Conservation (phyloP, 2,329 filamentous ascomycete species). For the Penicillium sp. region DNA sequence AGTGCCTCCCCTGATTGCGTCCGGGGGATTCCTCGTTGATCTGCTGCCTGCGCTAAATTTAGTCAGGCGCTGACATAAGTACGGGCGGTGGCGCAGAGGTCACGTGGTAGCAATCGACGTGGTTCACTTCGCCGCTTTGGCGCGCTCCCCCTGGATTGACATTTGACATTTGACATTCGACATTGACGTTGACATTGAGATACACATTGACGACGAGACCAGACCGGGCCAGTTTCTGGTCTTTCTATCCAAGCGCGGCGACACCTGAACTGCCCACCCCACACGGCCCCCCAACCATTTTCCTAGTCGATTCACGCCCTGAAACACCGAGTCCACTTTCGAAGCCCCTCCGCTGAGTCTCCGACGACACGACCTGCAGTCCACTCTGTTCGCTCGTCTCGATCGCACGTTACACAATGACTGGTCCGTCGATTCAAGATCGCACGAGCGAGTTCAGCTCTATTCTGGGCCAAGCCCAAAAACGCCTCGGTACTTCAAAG, state of each 20-base stretch:
- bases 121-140: slow-evolving; percentile 17
- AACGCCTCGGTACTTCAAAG: slow-evolving; percentile 75
- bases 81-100: slow-evolving; percentile 15
- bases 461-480: slow-evolving; percentile 84
- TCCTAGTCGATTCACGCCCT: slow-evolving; percentile 18
- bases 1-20: slow-evolving; percentile 11
- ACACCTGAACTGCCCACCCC: no score
- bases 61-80: slow-evolving; percentile 20
- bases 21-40: background rate
- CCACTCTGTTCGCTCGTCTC: background rate
- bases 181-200: no score
- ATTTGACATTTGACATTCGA: background rate
- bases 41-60: slow-evolving; percentile 14
- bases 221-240: no score
- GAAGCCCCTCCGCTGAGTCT: background rate
- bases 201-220: no score
- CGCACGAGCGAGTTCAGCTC: slow-evolving; percentile 94
- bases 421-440: slow-evolving; percentile 82
- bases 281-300: background rate
- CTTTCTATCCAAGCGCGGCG: no score
- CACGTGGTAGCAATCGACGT: slow-evolving; percentile 26
- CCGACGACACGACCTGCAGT: background rate
- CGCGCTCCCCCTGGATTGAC: background rate
- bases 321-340: slow-evolving; percentile 17
- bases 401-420: slow-evolving; percentile 46